Conservation (phyloP, 495 filamentous ascomycete genomes). For the Hypoxylon intermedium region DNA sequence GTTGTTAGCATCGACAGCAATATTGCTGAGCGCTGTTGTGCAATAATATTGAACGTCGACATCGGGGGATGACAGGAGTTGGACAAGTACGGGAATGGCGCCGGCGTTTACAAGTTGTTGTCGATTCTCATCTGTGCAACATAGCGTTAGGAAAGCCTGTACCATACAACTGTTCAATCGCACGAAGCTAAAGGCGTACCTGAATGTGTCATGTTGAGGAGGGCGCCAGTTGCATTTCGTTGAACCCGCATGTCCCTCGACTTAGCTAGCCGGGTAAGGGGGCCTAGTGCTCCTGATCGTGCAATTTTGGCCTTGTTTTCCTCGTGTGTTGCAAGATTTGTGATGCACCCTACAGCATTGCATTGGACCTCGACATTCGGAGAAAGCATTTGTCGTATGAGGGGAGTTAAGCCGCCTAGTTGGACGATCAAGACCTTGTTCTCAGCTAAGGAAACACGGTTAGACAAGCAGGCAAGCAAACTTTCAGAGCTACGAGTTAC, state of each 20-base stretch:
- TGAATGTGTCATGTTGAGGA: constrained; percentile 99
- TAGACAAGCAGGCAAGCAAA: neutral
- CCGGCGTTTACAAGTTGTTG: constrained; percentile 96
- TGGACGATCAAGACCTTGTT: constrained; percentile 97
- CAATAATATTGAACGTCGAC: constrained; percentile 99
- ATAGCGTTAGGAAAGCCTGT: constrained; percentile 37
- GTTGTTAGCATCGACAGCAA: constrained; percentile 91
- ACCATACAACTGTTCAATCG: neutral
- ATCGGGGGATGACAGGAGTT: constrained; percentile 87
- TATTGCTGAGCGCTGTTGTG: constrained; percentile 97
- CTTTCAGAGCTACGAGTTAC: neutral
- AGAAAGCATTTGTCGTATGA: constrained; percentile 98
- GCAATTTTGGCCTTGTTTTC: constrained; percentile 99
- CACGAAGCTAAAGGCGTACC: constrained; percentile 61
- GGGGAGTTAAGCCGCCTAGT: constrained; percentile 85
- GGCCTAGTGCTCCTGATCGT: constrained; percentile 87
- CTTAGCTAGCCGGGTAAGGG: constrained; percentile 88
- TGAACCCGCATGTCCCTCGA: constrained; percentile 99
- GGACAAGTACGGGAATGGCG: constrained; percentile 94
- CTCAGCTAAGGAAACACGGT: constrained; percentile 68
- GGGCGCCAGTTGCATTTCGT: constrained; percentile 92
- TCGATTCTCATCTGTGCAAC: constrained; percentile 82
- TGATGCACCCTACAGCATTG: constrained; percentile 98
- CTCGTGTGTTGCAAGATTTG: constrained; percentile 96
- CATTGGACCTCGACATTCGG: constrained; percentile 99